These are phyloP conservation scores for Penicillium sp. DNA, from an alignment of 2,329 filamentous ascomycete genomes.

Conservation along the genomic window DNA sequence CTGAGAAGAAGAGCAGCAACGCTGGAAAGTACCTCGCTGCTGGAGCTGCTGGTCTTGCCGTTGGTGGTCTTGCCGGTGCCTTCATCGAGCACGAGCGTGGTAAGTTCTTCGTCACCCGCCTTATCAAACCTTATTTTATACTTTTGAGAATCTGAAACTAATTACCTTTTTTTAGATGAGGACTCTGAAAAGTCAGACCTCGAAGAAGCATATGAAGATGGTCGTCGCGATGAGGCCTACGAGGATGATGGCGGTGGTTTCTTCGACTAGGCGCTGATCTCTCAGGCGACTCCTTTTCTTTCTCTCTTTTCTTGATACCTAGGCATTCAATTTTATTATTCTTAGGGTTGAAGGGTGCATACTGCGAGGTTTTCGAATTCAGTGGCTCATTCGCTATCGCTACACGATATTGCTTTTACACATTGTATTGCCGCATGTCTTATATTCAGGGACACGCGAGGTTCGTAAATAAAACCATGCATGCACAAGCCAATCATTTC, in stretches of 20 bases:
- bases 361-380: not conserved
- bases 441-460: too few relatives aligned
- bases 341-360: not conserved
- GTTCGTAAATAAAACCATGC: not conserved
- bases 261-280: not conserved
- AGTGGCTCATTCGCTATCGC: not conserved
- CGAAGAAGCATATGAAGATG: constrained; percentile 24
- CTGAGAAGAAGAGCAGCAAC: constrained; percentile 47
- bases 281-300: not conserved
- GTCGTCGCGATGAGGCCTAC: constrained; percentile 21
- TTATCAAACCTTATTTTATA: not conserved
- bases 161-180: constrained; percentile 5
- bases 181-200: constrained; percentile 13
- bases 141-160: not conserved
- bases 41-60: constrained; percentile 60
- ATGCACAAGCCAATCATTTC: constrained; percentile 21
- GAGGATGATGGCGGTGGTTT: constrained; percentile 9
- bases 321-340: not conserved
- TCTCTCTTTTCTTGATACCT: not conserved
- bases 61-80: constrained; percentile 60
- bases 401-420: not conserved
- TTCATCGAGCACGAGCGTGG: constrained; percentile 58
- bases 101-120: constrained; percentile 38
- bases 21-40: constrained; percentile 57
- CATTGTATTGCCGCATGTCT: not conserved